Conservation (phyloP, 139 green algal genomes). For the Zygnema circumcarinatum region DNA sequence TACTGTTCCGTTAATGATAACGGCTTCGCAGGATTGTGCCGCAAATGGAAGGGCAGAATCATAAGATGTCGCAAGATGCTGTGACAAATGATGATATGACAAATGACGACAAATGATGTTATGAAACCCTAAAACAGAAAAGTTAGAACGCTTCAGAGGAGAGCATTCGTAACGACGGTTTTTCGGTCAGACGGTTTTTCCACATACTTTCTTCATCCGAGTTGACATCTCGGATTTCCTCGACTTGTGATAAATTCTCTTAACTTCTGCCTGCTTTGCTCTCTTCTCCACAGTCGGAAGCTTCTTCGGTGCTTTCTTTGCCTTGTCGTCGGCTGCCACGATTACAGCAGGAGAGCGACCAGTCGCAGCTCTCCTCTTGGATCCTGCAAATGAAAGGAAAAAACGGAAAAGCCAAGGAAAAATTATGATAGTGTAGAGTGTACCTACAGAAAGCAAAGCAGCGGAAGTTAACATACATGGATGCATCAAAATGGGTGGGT, state of each 20-base stretch:
- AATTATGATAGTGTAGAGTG: neutral
- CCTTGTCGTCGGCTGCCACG: neutral
- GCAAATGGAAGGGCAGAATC: too few species aligned
- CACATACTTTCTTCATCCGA: constrained; percentile 57
- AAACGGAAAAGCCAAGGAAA: neutral
- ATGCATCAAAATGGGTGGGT: neutral
- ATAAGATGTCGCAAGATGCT: too few species aligned
- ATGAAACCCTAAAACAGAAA: too few species aligned
- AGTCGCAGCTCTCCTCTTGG: neutral
- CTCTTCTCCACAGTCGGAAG: constrained; percentile 37
- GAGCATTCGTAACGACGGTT: too few species aligned
- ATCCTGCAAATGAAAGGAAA: neutral
- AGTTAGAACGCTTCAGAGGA: too few species aligned
- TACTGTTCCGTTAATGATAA: too few species aligned
- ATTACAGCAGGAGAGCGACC: neutral
- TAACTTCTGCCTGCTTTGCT: constrained; percentile 45
- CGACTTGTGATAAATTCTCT: constrained; percentile 51
- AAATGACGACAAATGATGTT: too few species aligned
- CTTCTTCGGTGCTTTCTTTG: constrained; percentile 20
- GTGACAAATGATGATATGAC: too few species aligned
- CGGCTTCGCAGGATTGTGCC: too few species aligned
- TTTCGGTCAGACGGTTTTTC: too few species aligned
- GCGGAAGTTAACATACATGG: too few species aligned
- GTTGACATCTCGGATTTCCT: constrained; percentile 48
- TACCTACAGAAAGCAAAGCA: too few species aligned